Evolutionary conservation across 2,329 filamentous ascomycete species (phyloP).

Genomic region (Colletotrichum eleusines): DNA sequence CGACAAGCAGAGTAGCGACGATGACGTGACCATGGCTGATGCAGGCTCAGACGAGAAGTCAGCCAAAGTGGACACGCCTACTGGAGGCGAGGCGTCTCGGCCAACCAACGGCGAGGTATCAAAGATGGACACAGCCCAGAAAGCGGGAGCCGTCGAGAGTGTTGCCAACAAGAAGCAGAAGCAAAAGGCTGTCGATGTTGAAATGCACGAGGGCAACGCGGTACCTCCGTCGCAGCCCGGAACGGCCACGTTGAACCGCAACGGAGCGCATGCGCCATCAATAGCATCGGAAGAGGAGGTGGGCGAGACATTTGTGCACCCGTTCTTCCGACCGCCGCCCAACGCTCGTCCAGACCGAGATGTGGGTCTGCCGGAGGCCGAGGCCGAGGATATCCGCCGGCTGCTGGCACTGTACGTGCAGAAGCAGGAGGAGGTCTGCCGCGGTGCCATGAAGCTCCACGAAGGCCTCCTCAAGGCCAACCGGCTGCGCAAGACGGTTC

Average conservation of each 20-base stretch:
- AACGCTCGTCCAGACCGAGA: conserved; percentile 75
- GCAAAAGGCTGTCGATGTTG: conserved; percentile 33
- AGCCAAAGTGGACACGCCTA: conserved; percentile 19
- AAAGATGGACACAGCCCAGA: conserved; percentile 9
- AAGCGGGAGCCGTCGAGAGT: conserved; percentile 35
- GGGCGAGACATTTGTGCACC: conserved; percentile 73
- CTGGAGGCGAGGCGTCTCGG: conserved; percentile 43
- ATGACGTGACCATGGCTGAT: conserved; percentile 45
- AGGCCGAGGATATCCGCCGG: conserved; percentile 83
- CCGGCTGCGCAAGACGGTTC: conserved; percentile 76
- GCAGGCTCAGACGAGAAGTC: conserved; percentile 31
- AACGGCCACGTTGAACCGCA: neutral
- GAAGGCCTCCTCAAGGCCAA: conserved; percentile 80
- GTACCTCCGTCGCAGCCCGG: conserved; percentile 9
- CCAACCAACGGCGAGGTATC: conserved; percentile 18
- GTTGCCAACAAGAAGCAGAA: conserved; percentile 32
- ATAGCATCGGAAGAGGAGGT: conserved; percentile 42
- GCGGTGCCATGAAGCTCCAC: conserved; percentile 75
- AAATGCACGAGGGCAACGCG: conserved; percentile 22
- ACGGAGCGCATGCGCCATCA: conserved; percentile 34
- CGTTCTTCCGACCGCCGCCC: conserved; percentile 77
- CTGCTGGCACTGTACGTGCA: conserved; percentile 83
- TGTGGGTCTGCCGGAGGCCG: conserved; percentile 76
- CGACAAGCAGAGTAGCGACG: conserved; percentile 36
- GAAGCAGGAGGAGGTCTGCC: conserved; percentile 86